Evolutionary conservation across 2,329 filamentous ascomycete species (phyloP).

Genomic region (Neocucurbitaria cava): DNA sequence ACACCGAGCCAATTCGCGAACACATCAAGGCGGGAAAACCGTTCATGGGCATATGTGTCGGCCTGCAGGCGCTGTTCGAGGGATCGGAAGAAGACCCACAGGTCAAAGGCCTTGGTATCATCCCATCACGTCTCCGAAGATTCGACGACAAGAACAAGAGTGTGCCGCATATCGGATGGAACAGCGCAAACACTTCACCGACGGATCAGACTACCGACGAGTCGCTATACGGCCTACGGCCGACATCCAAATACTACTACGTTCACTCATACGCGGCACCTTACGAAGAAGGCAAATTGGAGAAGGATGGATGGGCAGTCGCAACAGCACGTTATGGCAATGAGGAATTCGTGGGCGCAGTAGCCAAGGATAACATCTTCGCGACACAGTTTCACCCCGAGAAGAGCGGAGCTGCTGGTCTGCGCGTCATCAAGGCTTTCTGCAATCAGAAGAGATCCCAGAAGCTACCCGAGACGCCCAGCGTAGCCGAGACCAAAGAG

Average conservation of each 20-base stretch:
- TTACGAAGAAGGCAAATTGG: slow-evolving; percentile 75
- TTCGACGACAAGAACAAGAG: slow-evolving; percentile 82
- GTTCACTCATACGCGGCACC: slow-evolving; percentile 92
- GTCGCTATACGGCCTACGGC: slow-evolving; percentile 78
- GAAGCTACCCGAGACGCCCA: slow-evolving; percentile 55
- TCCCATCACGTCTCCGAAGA: slow-evolving; percentile 73
- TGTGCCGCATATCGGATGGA: slow-evolving; percentile 99
- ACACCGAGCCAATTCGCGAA: slow-evolving; percentile 78
- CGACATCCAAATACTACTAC: slow-evolving; percentile 96
- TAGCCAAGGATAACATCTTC: slow-evolving; percentile 84
- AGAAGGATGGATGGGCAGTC: slow-evolving; percentile 87
- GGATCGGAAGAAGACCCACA: slow-evolving; percentile 79
- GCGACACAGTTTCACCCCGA: slow-evolving; percentile 98
- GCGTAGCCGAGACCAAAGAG: slow-evolving; percentile 53
- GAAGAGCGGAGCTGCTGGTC: slow-evolving; percentile 89
- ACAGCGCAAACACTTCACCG: slow-evolving; percentile 74
- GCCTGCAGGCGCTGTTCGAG: slow-evolving; percentile 87
- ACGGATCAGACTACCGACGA: slow-evolving; percentile 52
- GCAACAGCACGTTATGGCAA: slow-evolving; percentile 86
- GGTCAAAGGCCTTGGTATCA: slow-evolving; percentile 76
- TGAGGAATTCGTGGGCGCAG: slow-evolving; percentile 89
- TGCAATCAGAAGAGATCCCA: slow-evolving; percentile 72
- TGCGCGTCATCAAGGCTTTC: slow-evolving; percentile 85
- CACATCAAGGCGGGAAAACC: slow-evolving; percentile 93
- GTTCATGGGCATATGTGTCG: slow-evolving; percentile 98